Base-by-base conservation (phyloP, 2,329 filamentous ascomycete genomes). In the Sarocladium strictum region DNA sequence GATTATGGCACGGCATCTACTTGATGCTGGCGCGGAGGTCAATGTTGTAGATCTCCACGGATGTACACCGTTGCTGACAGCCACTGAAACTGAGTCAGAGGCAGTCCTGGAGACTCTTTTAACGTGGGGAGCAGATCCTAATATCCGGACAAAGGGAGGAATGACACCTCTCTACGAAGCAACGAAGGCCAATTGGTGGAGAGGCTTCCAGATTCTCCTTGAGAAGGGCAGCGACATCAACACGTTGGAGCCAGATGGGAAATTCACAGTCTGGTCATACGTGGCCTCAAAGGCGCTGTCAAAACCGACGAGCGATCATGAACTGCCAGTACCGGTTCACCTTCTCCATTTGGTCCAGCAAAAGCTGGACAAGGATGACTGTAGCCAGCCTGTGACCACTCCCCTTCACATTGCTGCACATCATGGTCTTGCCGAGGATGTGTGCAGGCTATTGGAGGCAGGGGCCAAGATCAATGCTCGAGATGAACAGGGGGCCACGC, bases 31-130 rank as follows among this genome's bases (percentile, higher is more conserved):
- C 19, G 53, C 53, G 4, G 33, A 55, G 6, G 23, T 47, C 15
- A 23, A 51, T 17, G 53, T n/a, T n/a, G 12, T 12, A 15, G 41
- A 54, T 49, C 7, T 7, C 15, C 19, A n/a, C 4, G 29, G 41
- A 10, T 17, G 6, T 66, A 61, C 33, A 67, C 63, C 53, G 5
- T 27, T 54, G 19, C 15, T 35, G 3, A 23, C 29, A 5, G 53
- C 53, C 14, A 37, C n/a, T 27, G 23, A 7, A 14, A 14, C 10
- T 19, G 23, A 27, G n/a, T n/a, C 12, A 9, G 43, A n/a, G 23
- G n/a, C 43, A 27, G 3, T 27, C n/a, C 10, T 49, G 15, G 21
- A 10, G 3, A 32, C 21, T 9, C 43, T 49, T n/a, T 14, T 49
- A 3, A 21, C 14, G 19, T 32, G 14, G 23, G 43, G 26, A 6